Base-by-base conservation (phyloP, 2,329 filamentous ascomycete species). In the Helminthosporium solani region DNA sequence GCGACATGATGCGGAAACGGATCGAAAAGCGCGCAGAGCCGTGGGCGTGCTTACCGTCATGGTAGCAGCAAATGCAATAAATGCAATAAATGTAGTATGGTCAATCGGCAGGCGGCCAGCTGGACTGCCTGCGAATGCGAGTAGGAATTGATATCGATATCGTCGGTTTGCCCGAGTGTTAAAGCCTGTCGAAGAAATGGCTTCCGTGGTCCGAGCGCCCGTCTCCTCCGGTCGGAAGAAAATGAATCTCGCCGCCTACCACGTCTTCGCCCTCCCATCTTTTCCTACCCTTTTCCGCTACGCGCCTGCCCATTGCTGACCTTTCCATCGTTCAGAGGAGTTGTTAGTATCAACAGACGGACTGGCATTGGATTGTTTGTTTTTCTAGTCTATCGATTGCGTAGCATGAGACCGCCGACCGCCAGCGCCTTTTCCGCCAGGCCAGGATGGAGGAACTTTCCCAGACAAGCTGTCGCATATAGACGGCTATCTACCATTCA, bases 391-490 rank as follows among this genome's bases (percentile, higher is more conserved):
- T n/a, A 30, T 43, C 33, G 28, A 23, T 35, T 37, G 25, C 47
- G 55, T 63, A 76, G 69, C 61, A 78, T 78, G 75, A 74, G 71
- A 63, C 70, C 71, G 50, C 58, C 70, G 38, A 58, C 65, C 35
- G 62, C 69, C 50, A 67, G 61, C 63, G 64, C 66, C 54, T 60
- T 75, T 49, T 67, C 68, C 44, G 63, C 64, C 54, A 66, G 71
- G 63, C 71, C 71, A 60, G 66, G 70, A 67, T 64, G 64, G 53
- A 66, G 67, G 46, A 63, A 63, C 54, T 67, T 70, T 48, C 72
- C 73, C 58, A 73, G 73, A 58, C 68, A 75, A 57, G 73, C 75
- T 27, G 71, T 74, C 40, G 70, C 75, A 44, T 75, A 77, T 63
- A 69, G 76, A 56, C 70, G 75, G 68, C 70, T 76, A 75, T 70